Evolutionary conservation across 805 yeast genomes (phyloP).

Genomic region (Pichia nakasei): DNA sequence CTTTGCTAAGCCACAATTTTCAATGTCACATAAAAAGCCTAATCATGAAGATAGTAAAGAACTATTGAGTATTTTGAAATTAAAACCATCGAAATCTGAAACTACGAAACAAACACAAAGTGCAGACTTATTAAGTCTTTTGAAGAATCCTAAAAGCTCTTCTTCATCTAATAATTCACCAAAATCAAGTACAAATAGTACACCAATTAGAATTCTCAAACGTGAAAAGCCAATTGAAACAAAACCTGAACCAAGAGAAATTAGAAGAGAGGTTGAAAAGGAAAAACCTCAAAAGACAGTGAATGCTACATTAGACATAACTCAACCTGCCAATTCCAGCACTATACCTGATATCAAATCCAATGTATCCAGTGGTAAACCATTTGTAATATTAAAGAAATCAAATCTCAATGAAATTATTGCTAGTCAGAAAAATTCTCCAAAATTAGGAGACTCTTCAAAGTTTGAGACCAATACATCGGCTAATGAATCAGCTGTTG

Average conservation of each 20-base stretch:
- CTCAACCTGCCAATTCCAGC: constrained; percentile 12
- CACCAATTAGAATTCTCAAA: constrained; percentile 10
- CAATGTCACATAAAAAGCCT: constrained; percentile 20
- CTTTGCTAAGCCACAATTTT: constrained; percentile 26
- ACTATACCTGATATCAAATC: constrained; percentile 4
- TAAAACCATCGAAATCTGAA: constrained; percentile 7
- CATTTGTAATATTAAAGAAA: constrained; percentile 8
- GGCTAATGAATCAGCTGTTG: background rate
- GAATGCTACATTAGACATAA: constrained; percentile 7
- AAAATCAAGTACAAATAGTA: background rate
- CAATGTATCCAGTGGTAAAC: constrained; percentile 2
- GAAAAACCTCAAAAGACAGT: background rate
- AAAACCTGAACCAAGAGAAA: background rate
- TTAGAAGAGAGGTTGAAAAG: background rate
- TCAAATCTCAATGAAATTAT: background rate
- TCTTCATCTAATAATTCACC: background rate
- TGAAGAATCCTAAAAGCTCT: constrained; percentile 1
- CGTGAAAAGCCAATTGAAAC: constrained; percentile 8
- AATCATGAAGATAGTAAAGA: constrained; percentile 27
- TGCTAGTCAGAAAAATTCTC: background rate
- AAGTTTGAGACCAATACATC: background rate
- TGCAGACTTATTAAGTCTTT: constrained; percentile 7
- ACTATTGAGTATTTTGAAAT: constrained; percentile 22
- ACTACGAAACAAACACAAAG: background rate
- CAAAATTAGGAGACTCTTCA: too few species aligned